Base-by-base conservation (phyloP, 2,329 filamentous ascomycete species). In the Lizonia empirigonia region DNA sequence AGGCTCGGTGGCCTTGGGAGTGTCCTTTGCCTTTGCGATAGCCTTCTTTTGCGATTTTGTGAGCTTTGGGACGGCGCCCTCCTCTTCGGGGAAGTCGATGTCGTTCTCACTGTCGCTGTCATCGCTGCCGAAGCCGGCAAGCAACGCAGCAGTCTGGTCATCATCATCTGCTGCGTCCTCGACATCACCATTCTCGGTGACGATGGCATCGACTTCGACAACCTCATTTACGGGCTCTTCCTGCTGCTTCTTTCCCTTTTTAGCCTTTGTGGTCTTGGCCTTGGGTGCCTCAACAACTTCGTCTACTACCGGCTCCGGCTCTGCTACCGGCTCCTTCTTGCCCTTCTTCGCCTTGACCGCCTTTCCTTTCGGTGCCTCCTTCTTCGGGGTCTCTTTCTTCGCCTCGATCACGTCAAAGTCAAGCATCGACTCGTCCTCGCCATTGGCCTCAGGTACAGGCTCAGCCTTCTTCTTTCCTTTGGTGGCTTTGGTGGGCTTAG, bases 1-100 rank as follows among this genome's bases (percentile, higher is more conserved):
- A 1, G 89, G 84, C 42, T 83, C 81, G 37, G 81, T 79, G 30
- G 76, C 75, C 56, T 78, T 76, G 63, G 80, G 71, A 41, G 78
- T 77, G 58, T 80, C 78, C 55, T 80, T 72, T 40, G 78, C 77
- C 60, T 80, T 79, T 53, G 78, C 74, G 40, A 85, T 73, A 62
- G 74, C 67, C 50, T 75, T 75, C 36, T 69, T 66, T 40, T 64
- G 57, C 41, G 65, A 62, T 38, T 64, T 63, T 50, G 56, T 60
- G 35, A 70, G 60, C 26, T 59, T 55, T 13, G 64, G 64, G 61
- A 63, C 58, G 59, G 67, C 55, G 57, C 75, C 67, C 30, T 75
- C 60, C 59, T 76, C 68, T 34, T 75, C 61, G 29, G 73, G 65
- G 26, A 78, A 64, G 35, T 73, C 58, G 24, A 56, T 16, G 18